Percentiles rank a stretch among this genome's conserved stretches.
phyloP scores from a whole-genome alignment of 1,139 yeast species.

The Sugiyamaella pinicola region DNA sequence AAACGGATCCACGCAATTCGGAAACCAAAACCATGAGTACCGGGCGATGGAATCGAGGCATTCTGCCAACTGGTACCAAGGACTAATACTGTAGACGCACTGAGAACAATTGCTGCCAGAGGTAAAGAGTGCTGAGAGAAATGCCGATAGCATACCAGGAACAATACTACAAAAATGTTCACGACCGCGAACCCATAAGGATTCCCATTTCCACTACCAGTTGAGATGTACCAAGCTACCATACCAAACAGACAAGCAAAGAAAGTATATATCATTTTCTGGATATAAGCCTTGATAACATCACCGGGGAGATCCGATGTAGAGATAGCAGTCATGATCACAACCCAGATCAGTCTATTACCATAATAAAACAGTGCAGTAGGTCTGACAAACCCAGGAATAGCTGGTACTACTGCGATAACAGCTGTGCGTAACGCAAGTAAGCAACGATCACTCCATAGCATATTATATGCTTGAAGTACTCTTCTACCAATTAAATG shows the following conservation, averaged over 20 bases:
- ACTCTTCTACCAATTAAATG: constrained; percentile 37
- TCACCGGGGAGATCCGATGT: constrained; percentile 41
- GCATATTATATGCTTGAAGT: constrained; percentile 19
- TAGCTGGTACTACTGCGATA: constrained; percentile 32
- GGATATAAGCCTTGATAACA: constrained; percentile 38
- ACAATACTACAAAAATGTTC: constrained; percentile 34
- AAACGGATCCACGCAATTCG: constrained; percentile 44
- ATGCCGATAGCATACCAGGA: constrained; percentile 39
- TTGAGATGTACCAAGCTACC: constrained; percentile 43
- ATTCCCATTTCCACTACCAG: constrained; percentile 40
- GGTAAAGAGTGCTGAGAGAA: constrained; percentile 38
- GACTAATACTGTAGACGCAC: constrained; percentile 38
- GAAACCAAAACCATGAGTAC: constrained; percentile 38
- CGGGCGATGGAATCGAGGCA: constrained; percentile 16
- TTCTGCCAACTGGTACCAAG: constrained; percentile 42
- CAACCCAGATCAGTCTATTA: constrained; percentile 42
- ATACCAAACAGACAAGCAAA: constrained; percentile 40
- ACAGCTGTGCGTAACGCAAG: constrained; percentile 38
- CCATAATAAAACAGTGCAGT: constrained; percentile 37
- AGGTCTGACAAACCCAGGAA: constrained; percentile 37
- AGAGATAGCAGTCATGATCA: constrained; percentile 40
- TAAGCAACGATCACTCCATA: constrained; percentile 30
- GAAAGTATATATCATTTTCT: constrained; percentile 38
- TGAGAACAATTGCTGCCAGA: constrained; percentile 39
- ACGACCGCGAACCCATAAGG: constrained; percentile 41